Conservation (phyloP, 1,284 basidiomycete species). For the Apiotrichum gamsii region DNA sequence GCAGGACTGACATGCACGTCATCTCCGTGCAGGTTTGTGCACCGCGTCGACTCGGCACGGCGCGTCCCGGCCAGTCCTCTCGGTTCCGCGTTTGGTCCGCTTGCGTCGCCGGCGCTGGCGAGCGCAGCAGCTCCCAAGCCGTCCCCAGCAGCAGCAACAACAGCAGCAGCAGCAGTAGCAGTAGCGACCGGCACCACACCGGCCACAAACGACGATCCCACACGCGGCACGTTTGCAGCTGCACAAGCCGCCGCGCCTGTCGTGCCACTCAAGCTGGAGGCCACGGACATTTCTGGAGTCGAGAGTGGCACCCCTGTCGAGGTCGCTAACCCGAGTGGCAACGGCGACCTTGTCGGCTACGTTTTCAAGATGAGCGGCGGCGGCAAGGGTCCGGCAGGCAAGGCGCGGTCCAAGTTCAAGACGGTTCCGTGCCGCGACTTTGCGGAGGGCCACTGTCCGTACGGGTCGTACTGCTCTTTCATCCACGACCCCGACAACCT, state of each 20-base stretch:
- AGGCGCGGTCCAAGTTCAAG: slow-evolving; percentile 41
- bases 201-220: slow-evolving; percentile 16
- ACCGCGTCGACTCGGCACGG: slow-evolving; percentile 26
- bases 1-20: slow-evolving; percentile 45
- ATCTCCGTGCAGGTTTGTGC: slow-evolving; percentile 47
- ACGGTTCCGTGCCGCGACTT: slow-evolving; percentile 44
- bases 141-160: neutral
- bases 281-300: slow-evolving; percentile 5
- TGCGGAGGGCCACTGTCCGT: slow-evolving; percentile 37
- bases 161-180: neutral
- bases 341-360: slow-evolving; percentile 33
- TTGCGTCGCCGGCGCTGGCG: neutral
- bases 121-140: too few relatives aligned
- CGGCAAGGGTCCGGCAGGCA: slow-evolving; percentile 42
- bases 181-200: neutral
- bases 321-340: slow-evolving; percentile 24
- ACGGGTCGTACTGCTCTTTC: slow-evolving; percentile 47
- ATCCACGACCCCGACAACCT: slow-evolving; percentile 29
- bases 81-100: neutral
- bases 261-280: slow-evolving; percentile 4
- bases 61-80: neutral
- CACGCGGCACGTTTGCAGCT: slow-evolving; percentile 34
- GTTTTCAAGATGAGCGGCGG: slow-evolving; percentile 46
- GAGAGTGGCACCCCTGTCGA: slow-evolving; percentile 21
- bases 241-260: slow-evolving; percentile 24